Percentiles rank a stretch among this genome's conserved stretches.
These are phyloP conservation scores for Suillus discolor DNA, from an alignment of 768 basidiomycete species.

Conservation along the genomic window DNA sequence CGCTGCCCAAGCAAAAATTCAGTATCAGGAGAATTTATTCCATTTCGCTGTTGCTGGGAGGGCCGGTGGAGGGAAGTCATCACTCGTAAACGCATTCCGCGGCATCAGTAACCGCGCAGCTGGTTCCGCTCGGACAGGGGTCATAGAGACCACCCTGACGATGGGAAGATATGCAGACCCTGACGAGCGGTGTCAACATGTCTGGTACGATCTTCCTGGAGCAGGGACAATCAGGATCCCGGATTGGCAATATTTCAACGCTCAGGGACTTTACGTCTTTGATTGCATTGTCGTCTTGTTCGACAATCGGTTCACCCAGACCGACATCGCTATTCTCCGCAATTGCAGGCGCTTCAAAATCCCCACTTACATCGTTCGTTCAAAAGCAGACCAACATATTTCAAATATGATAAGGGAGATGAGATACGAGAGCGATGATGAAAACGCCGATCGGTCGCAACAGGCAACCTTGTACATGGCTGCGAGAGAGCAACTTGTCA, in stretches of 20 bases:
- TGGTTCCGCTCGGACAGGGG: conserved; percentile 26
- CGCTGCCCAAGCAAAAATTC: conserved; percentile 9
- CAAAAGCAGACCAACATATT: conserved; percentile 20
- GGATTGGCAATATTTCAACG: conserved; percentile 32
- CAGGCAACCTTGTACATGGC: conserved; percentile 12
- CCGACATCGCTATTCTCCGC: conserved; percentile 17
- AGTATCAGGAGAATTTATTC: conserved; percentile 21
- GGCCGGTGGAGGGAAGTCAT: conserved; percentile 32
- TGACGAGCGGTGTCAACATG: conserved; percentile 15
- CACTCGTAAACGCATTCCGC: conserved; percentile 32
- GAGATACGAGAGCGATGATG: conserved; percentile 12
- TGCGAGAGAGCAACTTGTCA: conserved; percentile 21
- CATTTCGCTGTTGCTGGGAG: conserved; percentile 32
- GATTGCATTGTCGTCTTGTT: conserved; percentile 20
- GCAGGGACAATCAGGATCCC: conserved; percentile 27
- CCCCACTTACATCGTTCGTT: conserved; percentile 19
- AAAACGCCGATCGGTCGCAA: conserved; percentile 7
- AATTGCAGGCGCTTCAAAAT: conserved; percentile 19
- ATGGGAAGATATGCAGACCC: conserved; percentile 27
- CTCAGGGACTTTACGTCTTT: conserved; percentile 25
- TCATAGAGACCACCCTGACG: conserved; percentile 24
- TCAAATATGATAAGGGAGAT: conserved; percentile 14
- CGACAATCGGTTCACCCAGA: conserved; percentile 19
- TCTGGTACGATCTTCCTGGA: conserved; percentile 34
- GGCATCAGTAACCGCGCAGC: conserved; percentile 20